A percentile compares a stretch with the other conserved stretches of the same genome.
Evolutionary conservation across 805 yeast genomes (phyloP).

Genomic region (Nakazawaea pomicola): DNA sequence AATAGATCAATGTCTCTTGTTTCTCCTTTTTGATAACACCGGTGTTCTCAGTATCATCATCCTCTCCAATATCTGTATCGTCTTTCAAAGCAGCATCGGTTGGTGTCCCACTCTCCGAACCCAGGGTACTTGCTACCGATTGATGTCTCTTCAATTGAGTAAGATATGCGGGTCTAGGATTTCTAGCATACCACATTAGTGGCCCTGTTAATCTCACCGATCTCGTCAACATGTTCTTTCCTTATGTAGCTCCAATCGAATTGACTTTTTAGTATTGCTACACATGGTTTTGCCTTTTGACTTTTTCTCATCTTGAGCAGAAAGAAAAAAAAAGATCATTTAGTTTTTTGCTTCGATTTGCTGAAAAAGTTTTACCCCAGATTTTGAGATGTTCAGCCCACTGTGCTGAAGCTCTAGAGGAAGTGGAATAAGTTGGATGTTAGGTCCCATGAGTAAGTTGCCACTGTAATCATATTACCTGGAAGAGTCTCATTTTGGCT

Average conservation of each 20-base stretch:
- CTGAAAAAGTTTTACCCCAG: too few species aligned
- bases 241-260: not conserved
- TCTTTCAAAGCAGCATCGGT: constrained; percentile 13
- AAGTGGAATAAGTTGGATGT: too few species aligned
- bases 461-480: too few species aligned
- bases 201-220: not conserved
- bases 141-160: not conserved
- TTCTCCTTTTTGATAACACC: constrained; percentile 50
- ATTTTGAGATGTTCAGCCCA: too few species aligned
- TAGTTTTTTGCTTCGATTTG: too few species aligned
- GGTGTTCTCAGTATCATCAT: constrained; percentile 47
- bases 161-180: not conserved
- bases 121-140: too few species aligned
- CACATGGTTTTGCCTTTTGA: not conserved
- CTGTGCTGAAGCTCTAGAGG: too few species aligned
- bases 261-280: not conserved
- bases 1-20: constrained; percentile 48
- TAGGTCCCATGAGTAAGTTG: too few species aligned
- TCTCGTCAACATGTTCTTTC: too few species aligned
- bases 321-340: too few species aligned
- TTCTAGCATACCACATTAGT: not conserved
- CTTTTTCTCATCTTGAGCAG: not conserved
- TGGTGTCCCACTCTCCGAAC: too few species aligned
- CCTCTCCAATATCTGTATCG: constrained; percentile 49
- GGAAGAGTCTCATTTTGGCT: too few species aligned